phyloP scores from a whole-genome alignment of 345 rosid genomes.

The Turritis glabra region DNA sequence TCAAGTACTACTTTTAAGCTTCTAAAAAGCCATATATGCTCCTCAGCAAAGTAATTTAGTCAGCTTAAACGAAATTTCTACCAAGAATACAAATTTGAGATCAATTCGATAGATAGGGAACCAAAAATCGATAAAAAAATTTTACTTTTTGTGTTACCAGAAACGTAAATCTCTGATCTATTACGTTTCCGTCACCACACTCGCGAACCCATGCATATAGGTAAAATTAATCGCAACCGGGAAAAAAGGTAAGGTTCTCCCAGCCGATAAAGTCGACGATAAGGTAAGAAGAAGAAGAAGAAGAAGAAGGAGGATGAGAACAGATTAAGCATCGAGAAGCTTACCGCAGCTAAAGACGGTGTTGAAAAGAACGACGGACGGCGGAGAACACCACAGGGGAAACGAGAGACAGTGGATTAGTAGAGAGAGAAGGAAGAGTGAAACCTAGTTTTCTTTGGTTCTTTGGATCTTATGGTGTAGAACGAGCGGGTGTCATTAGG shows the following conservation, averaged over 20 bases:
- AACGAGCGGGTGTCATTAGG: conserved; percentile 25
- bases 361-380: conserved; percentile 1
- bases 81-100: neutral
- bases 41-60: neutral
- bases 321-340: neutral
- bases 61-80: neutral
- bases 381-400: neutral
- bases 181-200: neutral
- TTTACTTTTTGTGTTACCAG: neutral
- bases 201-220: neutral
- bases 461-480: conserved; percentile 29
- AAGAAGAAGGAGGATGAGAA: neutral
- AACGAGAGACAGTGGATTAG: neutral
- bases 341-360: conserved; percentile 26
- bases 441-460: neutral
- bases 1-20: too few relatives aligned
- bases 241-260: neutral
- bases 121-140: neutral
- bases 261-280: neutral
- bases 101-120: neutral
- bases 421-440: neutral
- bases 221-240: neutral
- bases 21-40: neutral
- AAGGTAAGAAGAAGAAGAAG: neutral
- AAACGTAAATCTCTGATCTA: conserved; percentile 8